Base-by-base conservation (phyloP, 495 filamentous ascomycete genomes). In the Acidomyces sp. region DNA sequence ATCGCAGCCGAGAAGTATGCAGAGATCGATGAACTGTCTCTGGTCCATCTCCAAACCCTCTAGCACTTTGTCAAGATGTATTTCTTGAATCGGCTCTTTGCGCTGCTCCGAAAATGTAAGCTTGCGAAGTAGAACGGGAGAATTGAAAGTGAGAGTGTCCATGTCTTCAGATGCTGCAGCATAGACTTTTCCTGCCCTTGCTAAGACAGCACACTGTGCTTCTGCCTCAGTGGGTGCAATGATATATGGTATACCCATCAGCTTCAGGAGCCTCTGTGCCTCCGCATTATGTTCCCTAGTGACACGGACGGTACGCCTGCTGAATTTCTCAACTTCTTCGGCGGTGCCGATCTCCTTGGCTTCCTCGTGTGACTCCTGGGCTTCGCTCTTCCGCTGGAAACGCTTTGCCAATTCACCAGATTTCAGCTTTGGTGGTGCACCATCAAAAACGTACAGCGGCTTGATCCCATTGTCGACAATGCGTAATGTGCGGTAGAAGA, bases 391-490 rank as follows among this genome's bases (percentile, higher is more conserved):
- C 33, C 90, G 77, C 46, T 87, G 83, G 52, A 83, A 84, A 39
- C 90, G 85, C 62, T 92, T 92, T 17, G 90, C 90, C 11, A 97
- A 64, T 55, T 96, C 90, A 31, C 90, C 90, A 2, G 84, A 92
- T 63, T 97, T 97, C 41, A 97, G 74, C 53, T 94, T 97, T 2
- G 90, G 90, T 3, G 90, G 90, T 19, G 85, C 83, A 28, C 90
- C 90, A 55, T 97, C 90, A 59, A 97, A 97, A 32, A 97, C 90
- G 62, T 90, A 97, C 52, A 97, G 71, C 0, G 90, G 90, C 55
- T 96, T 97, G 63, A 97, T 95, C 38, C 90, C 90, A 53, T 95
- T 95, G 62, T 97, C 90, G 58, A 96, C 82, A 60, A 97, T 95
- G 52, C 90, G 84, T 1, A 97, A 71, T 1, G 90, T 97, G 46